A percentile compares a stretch with the other conserved stretches of the same genome.
These are phyloP conservation scores for Nakazawaea sp. DNA, from an alignment of 805 yeast species.

Conservation along the genomic window DNA sequence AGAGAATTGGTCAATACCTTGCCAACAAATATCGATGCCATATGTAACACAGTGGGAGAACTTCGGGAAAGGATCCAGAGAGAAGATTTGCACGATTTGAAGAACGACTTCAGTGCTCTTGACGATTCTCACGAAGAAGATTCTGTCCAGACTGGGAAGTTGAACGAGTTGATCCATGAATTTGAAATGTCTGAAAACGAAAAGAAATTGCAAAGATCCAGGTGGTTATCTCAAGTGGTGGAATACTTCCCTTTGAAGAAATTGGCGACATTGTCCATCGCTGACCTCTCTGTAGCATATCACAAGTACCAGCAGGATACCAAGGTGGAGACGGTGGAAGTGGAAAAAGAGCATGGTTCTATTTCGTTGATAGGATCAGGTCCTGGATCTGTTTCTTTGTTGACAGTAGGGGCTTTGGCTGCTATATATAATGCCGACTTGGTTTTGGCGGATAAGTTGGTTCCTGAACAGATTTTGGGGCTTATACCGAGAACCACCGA, in stretches of 20 bases:
- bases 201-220: constrained; percentile 50
- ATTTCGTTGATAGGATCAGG: constrained; percentile 91
- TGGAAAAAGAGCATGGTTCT: constrained; percentile 35
- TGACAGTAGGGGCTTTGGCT: constrained; percentile 79
- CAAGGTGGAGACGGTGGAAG: background rate
- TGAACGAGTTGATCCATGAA: constrained; percentile 59
- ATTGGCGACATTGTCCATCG: constrained; percentile 52
- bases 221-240: constrained; percentile 86
- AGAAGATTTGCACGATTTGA: constrained; percentile 35
- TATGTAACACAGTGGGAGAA: constrained; percentile 64
- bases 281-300: constrained; percentile 45
- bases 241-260: constrained; percentile 79
- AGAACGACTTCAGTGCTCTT: constrained; percentile 27
- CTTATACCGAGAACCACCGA: constrained; percentile 73
- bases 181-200: constrained; percentile 46
- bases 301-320: constrained; percentile 10
- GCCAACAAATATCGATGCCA: constrained; percentile 64
- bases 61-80: constrained; percentile 50
- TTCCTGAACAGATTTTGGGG: constrained; percentile 80
- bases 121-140: constrained; percentile 63
- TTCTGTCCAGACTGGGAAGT: constrained; percentile 47
- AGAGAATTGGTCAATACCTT: constrained; percentile 61
- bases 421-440: constrained; percentile 80
- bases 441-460: constrained; percentile 84
- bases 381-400: constrained; percentile 78